Conservation (phyloP, 139 green algal genomes). For the Chlorella sp. region DNA sequence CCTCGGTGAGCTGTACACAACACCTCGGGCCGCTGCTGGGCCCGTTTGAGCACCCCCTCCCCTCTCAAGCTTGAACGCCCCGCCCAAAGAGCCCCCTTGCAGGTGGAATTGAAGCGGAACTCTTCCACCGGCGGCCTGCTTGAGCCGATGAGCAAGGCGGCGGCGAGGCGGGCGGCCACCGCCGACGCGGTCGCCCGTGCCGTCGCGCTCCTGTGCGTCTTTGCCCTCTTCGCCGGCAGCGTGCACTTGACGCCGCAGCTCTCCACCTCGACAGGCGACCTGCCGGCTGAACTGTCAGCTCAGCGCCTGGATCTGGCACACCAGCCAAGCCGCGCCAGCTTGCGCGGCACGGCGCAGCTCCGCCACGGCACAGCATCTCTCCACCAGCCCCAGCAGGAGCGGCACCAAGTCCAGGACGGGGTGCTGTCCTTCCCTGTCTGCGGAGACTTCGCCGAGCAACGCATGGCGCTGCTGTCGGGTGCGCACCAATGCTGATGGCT, state of each 20-base stretch:
- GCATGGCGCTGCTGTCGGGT: conserved; percentile 1
- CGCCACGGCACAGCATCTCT: not conserved
- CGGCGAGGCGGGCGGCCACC: not conserved
- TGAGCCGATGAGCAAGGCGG: not conserved
- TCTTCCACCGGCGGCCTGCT: too few relatives aligned
- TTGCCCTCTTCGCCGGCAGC: not conserved
- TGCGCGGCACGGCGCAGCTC: not conserved
- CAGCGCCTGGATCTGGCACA: not conserved
- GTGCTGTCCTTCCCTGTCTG: not conserved
- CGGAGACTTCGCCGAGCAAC: conserved; percentile 2
- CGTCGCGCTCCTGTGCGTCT: not conserved
- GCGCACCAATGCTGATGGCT: not conserved
- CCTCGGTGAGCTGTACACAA: too few relatives aligned
- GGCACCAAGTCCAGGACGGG: not conserved
- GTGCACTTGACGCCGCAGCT: not conserved
- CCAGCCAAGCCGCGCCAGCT: not conserved
- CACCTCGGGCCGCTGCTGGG: too few relatives aligned
- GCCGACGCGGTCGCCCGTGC: not conserved
- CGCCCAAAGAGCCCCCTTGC: too few relatives aligned
- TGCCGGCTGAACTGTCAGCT: too few relatives aligned
- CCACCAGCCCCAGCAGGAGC: not conserved
- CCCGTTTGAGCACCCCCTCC: too few relatives aligned
- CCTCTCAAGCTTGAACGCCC: not conserved
- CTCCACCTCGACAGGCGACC: too few relatives aligned
- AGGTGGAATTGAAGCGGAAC: not conserved